Evolutionary conservation across 2,329 filamentous ascomycete genomes (phyloP), one percentile per base, ranked within the genome.

Genomic region (Botrytis hyacinthi): DNA sequence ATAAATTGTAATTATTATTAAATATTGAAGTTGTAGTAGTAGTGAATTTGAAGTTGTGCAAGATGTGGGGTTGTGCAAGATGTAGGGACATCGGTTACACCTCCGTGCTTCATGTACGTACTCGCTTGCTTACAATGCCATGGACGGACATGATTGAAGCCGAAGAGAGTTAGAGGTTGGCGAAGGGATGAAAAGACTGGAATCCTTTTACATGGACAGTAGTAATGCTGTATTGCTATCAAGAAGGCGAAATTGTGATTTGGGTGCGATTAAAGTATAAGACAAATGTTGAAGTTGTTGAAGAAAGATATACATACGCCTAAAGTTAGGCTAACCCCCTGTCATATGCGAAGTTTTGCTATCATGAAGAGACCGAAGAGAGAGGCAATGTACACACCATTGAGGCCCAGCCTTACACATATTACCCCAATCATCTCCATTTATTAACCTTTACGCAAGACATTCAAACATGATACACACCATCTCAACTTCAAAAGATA

Each of bases 51-150:
- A n/a, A n/a, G n/a, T n/a, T n/a, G n/a, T n/a, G n/a, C n/a, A n/a
- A n/a, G n/a, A n/a, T n/a, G n/a, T n/a, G n/a, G n/a, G n/a, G n/a
- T n/a, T n/a, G n/a, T n/a, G n/a, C n/a, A n/a, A n/a, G n/a, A n/a
- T n/a, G n/a, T n/a, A n/a, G n/a, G n/a, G n/a, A n/a, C n/a, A n/a
- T n/a, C n/a, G n/a, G n/a, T n/a, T 61, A 77, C 77, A 73, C 73
- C 74, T 74, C 74, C 73, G 74, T 78, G 77, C 76, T 74, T 77
- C 77, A 78, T 67, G 22, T 46, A 54, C 70, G 22, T 46, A 54
- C 70, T 76, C 74, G 74, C 76, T 76, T 74, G 61, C 40, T 71
- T 57, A 73, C 68, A 70, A 71, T 71, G 18, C 65, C 68, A 63
- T 65, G 72, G 71, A 74, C 71, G 73, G 70, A 51, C 66, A 69